Evolutionary conservation across 2,329 filamentous ascomycete genomes (phyloP).

Genomic region (Fusarium hostae): DNA sequence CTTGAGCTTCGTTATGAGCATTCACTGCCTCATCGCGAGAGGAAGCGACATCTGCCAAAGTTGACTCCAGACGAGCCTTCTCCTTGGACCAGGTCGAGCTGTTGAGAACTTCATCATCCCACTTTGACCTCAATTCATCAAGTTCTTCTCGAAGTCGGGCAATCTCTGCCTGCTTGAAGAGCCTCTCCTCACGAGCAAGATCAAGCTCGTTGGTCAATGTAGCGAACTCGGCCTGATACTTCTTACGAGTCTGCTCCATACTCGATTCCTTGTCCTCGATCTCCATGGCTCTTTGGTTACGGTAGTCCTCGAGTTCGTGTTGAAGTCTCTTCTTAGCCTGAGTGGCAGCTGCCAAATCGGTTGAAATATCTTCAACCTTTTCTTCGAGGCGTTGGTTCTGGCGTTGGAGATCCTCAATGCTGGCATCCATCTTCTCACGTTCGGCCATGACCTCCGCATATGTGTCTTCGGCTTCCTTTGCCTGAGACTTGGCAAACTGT

Average conservation of each 20-base stretch:
- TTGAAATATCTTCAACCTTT: slow-evolving; percentile 88
- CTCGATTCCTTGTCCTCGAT: slow-evolving; percentile 96
- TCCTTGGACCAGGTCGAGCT: slow-evolving; percentile 99
- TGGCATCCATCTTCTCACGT: slow-evolving; percentile 86
- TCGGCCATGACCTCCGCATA: slow-evolving; percentile 92
- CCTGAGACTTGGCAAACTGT: slow-evolving; percentile 91
- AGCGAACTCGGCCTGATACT: slow-evolving; percentile 94
- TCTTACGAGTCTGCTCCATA: slow-evolving; percentile 96
- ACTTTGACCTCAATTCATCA: slow-evolving; percentile 93
- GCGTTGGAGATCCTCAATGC: slow-evolving; percentile 89
- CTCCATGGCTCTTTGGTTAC: slow-evolving; percentile 92
- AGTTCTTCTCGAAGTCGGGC: slow-evolving; percentile 92
- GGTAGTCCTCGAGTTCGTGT: slow-evolving; percentile 97
- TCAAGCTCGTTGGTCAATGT: slow-evolving; percentile 92
- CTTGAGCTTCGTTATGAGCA: slow-evolving; percentile 94
- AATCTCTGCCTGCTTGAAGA: slow-evolving; percentile 87
- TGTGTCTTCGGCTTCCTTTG: slow-evolving; percentile 89
- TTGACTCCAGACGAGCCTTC: slow-evolving; percentile 90
- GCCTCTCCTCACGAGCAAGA: slow-evolving; percentile 88
- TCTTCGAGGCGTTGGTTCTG: slow-evolving; percentile 92
- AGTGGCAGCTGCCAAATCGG: slow-evolving; percentile 84
- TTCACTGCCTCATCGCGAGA: slow-evolving; percentile 94
- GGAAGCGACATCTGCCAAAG: slow-evolving; percentile 85
- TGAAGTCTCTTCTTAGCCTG: slow-evolving; percentile 95
- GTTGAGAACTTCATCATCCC: slow-evolving; percentile 98